Percentiles rank a stretch among this genome's conserved stretches.
Evolutionary conservation across 768 basidiomycete species (phyloP).

Genomic region (Lactifluus rugatus): DNA sequence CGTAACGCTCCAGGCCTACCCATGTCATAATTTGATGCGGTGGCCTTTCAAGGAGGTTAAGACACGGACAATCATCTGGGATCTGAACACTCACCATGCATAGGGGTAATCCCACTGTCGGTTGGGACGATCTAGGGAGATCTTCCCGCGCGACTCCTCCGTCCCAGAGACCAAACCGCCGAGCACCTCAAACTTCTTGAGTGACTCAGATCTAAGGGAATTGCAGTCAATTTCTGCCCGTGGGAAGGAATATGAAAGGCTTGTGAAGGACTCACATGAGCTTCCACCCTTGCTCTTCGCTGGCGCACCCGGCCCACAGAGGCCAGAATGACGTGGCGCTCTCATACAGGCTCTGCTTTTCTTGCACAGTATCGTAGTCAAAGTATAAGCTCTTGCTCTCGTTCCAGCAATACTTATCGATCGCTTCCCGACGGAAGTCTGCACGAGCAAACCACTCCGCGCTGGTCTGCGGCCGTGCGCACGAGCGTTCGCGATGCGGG

Average conservation of each 20-base stretch:
- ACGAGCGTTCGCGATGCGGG: slow-evolving; percentile 50
- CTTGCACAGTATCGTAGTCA: slow-evolving; percentile 89
- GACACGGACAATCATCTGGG: slow-evolving; percentile 1
- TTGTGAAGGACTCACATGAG: slow-evolving; percentile 59
- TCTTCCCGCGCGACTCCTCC: slow-evolving; percentile 91
- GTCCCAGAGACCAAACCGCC: slow-evolving; percentile 95
- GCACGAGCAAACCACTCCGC: slow-evolving; percentile 93
- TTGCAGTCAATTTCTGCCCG: background rate
- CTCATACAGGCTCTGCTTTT: slow-evolving; percentile 91
- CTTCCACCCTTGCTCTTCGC: slow-evolving; percentile 89
- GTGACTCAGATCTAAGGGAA: slow-evolving; percentile 54
- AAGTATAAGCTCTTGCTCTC: slow-evolving; percentile 91
- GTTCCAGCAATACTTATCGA: slow-evolving; percentile 96
- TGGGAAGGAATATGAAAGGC: background rate
- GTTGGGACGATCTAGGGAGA: slow-evolving; percentile 92
- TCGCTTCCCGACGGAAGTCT: slow-evolving; percentile 68
- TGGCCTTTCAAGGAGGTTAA: slow-evolving; percentile 43
- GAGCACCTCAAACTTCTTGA: slow-evolving; percentile 93
- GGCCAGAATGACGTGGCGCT: slow-evolving; percentile 96
- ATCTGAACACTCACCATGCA: slow-evolving; percentile 43
- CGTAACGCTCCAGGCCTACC: slow-evolving; percentile 95
- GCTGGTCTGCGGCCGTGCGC: slow-evolving; percentile 53
- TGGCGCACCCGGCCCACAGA: slow-evolving; percentile 95
- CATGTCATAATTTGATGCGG: slow-evolving; percentile 98
- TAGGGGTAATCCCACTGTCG: slow-evolving; percentile 99